Percentiles rank a stretch among this genome's conserved stretches.
These are phyloP conservation scores for Pythium oligandrum DNA, from an alignment of 352 stramenopile species.

Conservation along the genomic window DNA sequence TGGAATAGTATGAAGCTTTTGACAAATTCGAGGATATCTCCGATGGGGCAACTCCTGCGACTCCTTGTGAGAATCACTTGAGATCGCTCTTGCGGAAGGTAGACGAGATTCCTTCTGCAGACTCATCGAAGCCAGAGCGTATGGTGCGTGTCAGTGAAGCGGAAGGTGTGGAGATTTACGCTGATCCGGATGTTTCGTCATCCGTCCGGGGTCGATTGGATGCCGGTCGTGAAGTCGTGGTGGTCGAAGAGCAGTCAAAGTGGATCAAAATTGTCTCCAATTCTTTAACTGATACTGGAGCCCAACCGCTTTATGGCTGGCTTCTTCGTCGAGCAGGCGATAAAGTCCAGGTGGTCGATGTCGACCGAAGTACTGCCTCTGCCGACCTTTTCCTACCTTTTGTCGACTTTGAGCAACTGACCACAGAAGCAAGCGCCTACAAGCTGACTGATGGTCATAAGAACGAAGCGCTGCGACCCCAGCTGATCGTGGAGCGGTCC, in stretches of 20 bases:
- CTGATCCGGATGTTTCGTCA: no score
- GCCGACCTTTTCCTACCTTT: constrained; percentile 10
- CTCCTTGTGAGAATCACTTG: no score
- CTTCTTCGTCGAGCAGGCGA: constrained; percentile 10
- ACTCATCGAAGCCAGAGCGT: no score
- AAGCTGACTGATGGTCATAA: constrained; percentile 47
- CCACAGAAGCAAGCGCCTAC: constrained; percentile 21
- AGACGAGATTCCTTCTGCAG: no score
- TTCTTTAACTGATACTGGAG: no score
- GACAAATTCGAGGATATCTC: constrained; percentile 3
- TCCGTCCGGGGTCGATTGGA: no score
- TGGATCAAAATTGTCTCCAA: no score
- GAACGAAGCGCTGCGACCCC: constrained; percentile 46
- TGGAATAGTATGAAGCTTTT: constrained; percentile 51
- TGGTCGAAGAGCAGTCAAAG: no score
- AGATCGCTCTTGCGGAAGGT: no score
- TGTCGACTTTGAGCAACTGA: constrained; percentile 50
- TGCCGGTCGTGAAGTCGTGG: no score
- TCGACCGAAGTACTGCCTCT: constrained; percentile 5
- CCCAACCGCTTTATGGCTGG: constrained; percentile 26
- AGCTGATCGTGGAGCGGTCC: constrained; percentile 63
- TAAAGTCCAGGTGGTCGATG: constrained; percentile 36
- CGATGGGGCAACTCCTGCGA: no score
- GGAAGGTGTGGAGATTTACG: constrained; percentile 19
- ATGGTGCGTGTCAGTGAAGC: no score